Evolutionary conservation across 1,139 yeast species (phyloP), one percentile per base, ranked within the genome.

Genomic region (Saccharomyces hybrid): DNA sequence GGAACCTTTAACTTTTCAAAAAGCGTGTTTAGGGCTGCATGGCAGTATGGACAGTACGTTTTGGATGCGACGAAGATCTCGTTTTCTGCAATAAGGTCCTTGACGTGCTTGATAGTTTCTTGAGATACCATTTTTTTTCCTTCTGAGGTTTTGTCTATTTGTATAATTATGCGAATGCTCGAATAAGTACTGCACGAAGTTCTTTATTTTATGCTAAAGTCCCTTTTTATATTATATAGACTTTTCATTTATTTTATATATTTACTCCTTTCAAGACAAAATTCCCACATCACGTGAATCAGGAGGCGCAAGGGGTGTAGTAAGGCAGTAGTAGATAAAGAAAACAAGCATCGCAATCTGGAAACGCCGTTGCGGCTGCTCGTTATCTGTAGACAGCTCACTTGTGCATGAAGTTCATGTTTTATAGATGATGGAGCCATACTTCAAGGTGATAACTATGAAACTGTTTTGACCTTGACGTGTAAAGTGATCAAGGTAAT

Each of bases 31-130:
- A 85, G 80, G 51, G 95, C 71, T 16, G 82, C 79, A 49, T 75
- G 69, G 71, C 95, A 87, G 77, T 82, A 86, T 44, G 95, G 93
- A 70, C 95, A 73, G 62, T 71, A 77, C 51, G 84, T 76, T 77
- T 90, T 90, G 54, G 96, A 85, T 53, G 96, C 96, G 61, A 91
- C 83, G 68, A 90, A 88, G 55, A 90, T 75, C 56, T 84, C 82
- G 73, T 86, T 80, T 55, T 78, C 73, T 64, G 80, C 77, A 72
- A 88, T 86, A 66, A 85, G 76, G 50, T 75, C 70, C 71, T 86
- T 80, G 60, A 86, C 85, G 66, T 81, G 80, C 50, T 77, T 69
- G 56, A 78, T 71, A 56, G 81, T 71, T 71, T 77, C 79, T 64
- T 79, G 77, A 49, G 84, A 77, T 51, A 63, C 72, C 70, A 69